These are phyloP conservation scores for Drechslerella coelobrocha DNA, from an alignment of 2,329 filamentous ascomycete species.

Conservation along the genomic window DNA sequence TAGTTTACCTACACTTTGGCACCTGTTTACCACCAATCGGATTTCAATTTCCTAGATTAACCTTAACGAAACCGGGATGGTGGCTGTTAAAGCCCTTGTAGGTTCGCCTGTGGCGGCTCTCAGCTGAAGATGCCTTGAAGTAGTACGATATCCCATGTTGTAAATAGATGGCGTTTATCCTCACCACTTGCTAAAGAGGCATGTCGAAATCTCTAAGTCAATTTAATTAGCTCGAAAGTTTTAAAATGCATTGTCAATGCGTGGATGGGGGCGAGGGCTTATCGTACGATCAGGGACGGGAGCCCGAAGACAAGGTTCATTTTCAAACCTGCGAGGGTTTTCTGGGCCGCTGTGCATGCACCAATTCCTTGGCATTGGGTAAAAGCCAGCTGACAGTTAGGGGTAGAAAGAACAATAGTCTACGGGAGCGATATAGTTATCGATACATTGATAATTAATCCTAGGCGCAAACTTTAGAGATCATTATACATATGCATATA, in stretches of 20 bases:
- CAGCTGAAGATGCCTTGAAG: slow-evolving; percentile 25
- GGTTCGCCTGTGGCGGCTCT: not conserved
- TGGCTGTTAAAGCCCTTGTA: not conserved
- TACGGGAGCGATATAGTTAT: not conserved
- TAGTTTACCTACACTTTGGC: not conserved
- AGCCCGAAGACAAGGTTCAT: not conserved
- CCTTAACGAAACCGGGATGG: slow-evolving; percentile 1
- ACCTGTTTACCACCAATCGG: not conserved
- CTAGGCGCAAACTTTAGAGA: not conserved
- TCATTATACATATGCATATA: too few species aligned
- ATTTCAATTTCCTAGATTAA: not conserved
- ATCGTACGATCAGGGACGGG: not conserved
- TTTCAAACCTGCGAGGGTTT: not conserved
- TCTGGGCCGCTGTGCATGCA: not conserved
- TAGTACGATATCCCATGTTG: not conserved
- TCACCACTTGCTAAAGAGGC: slow-evolving; percentile 22
- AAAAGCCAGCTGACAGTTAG: slow-evolving; percentile 1
- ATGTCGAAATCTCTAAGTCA: slow-evolving; percentile 27
- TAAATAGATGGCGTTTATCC: slow-evolving; percentile 6
- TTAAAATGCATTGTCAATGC: not conserved
- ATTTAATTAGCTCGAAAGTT: slow-evolving; percentile 11
- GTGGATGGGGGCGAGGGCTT: too few species aligned
- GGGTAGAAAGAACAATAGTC: not conserved
- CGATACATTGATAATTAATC: not conserved
- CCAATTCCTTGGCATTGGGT: slow-evolving; percentile 3